Conservation (phyloP, 1,139 yeast species). For the Magnusiomyces suaveolens region DNA sequence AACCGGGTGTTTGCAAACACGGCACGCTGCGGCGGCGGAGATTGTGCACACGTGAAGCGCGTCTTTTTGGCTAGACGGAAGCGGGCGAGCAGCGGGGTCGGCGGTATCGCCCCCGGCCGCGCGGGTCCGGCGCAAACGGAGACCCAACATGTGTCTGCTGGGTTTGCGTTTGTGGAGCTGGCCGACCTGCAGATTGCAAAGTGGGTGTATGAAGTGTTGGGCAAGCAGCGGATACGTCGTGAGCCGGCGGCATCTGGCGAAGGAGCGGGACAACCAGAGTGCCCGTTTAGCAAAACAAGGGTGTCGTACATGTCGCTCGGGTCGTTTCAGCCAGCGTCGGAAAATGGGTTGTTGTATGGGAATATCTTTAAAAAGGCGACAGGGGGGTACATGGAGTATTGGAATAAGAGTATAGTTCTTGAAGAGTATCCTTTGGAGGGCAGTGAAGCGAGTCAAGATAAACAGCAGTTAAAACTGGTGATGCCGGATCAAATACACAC, state of each 20-base stretch:
- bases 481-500: no score
- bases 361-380: conserved; percentile 9
- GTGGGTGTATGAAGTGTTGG: conserved; percentile 6
- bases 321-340: conserved; percentile 11
- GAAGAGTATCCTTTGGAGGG: conserved; percentile 13
- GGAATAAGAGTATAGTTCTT: conserved; percentile 6
- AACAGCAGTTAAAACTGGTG: no score
- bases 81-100: not conserved
- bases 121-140: no score
- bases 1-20: not conserved
- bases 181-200: not conserved
- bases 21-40: no score
- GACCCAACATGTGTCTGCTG: conserved; percentile 2
- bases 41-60: not conserved
- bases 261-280: no score
- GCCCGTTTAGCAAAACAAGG: not conserved
- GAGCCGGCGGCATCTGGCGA: no score
- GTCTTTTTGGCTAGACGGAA: not conserved
- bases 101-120: no score
- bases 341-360: conserved; percentile 5
- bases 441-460: no score
- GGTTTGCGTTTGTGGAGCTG: conserved; percentile 14
- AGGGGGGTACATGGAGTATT: conserved; percentile 11
- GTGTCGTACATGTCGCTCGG: conserved; percentile 13
- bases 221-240: not conserved